Evolutionary conservation across 768 basidiomycete genomes (phyloP).

Genomic region (Dacryopinax spathularia): DNA sequence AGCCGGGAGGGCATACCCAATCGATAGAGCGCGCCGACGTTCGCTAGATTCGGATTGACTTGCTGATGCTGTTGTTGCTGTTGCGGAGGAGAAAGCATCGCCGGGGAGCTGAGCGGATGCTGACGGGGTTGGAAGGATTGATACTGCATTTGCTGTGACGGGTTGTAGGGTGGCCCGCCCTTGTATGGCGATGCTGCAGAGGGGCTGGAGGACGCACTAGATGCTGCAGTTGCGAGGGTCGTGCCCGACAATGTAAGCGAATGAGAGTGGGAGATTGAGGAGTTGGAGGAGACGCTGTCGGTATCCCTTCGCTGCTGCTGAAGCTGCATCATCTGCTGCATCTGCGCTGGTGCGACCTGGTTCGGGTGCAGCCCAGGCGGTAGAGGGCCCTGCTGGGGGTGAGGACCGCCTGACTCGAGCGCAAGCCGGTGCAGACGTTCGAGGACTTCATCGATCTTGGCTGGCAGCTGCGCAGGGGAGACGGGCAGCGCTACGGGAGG

Average conservation of each 20-base stretch:
- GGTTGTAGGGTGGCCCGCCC: background rate
- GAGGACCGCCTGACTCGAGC: background rate
- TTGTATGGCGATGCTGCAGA: background rate
- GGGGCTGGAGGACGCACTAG: background rate
- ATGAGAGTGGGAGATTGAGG: background rate
- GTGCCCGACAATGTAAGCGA: background rate
- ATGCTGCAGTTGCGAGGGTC: background rate
- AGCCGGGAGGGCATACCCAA: constrained; percentile 1
- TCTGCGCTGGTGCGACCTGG: background rate
- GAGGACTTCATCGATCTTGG: background rate
- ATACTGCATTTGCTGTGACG: background rate
- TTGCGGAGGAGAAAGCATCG: no score
- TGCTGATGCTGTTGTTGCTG: background rate
- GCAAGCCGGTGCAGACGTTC: background rate
- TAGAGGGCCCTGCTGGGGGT: background rate
- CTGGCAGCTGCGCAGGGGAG: background rate
- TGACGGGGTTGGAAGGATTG: background rate
- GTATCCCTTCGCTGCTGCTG: background rate
- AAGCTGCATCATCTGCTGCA: background rate
- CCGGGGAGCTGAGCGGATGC: background rate
- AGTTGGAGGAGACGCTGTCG: background rate
- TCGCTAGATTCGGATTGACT: background rate
- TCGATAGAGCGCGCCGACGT: background rate
- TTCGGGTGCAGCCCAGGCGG: background rate
- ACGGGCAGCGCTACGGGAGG: background rate